Evolutionary conservation across 2,329 filamentous ascomycete genomes (phyloP).

Genomic region (Calonectria pseudoreteaudii): DNA sequence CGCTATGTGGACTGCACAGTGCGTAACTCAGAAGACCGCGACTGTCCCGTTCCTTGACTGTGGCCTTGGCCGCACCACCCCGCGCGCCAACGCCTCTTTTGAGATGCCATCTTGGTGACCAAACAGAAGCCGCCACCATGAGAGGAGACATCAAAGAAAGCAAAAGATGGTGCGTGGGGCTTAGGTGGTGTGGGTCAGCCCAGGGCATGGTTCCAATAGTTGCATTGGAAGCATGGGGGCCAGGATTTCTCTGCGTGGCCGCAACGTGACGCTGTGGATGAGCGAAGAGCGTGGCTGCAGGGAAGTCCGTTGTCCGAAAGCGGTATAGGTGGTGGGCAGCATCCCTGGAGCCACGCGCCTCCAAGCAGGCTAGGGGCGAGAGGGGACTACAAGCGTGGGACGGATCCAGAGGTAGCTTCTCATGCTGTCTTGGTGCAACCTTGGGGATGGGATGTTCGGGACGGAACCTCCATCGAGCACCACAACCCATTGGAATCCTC

Average conservation of each 20-base stretch:
- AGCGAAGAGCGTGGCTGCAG: slow-evolving; percentile 42
- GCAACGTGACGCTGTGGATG: slow-evolving; percentile 46
- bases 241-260: slow-evolving; percentile 44
- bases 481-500: slow-evolving; percentile 5
- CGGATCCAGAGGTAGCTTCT: slow-evolving; percentile 21
- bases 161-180: slow-evolving; percentile 35
- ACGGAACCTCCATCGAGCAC: slow-evolving; percentile 14
- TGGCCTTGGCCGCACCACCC: neutral
- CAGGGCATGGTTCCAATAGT: slow-evolving; percentile 33
- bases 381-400: slow-evolving; percentile 15
- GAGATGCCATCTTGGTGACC: slow-evolving; percentile 5
- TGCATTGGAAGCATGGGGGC: slow-evolving; percentile 28
- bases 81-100: neutral
- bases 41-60: slow-evolving; percentile 9
- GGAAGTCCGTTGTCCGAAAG: slow-evolving; percentile 39
- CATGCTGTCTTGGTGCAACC: slow-evolving; percentile 21
- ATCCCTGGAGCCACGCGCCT: slow-evolving; percentile 55
- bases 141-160: slow-evolving; percentile 13
- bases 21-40: neutral
- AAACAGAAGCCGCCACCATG: slow-evolving; percentile 11
- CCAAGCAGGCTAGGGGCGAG: slow-evolving; percentile 34
- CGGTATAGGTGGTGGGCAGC: slow-evolving; percentile 37
- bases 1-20: slow-evolving; percentile 7
- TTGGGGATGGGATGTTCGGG: slow-evolving; percentile 4
- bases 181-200: slow-evolving; percentile 30